These are phyloP conservation scores for Malassezia vespertilionis DNA, from an alignment of 1,284 basidiomycete genomes.

Conservation along the genomic window DNA sequence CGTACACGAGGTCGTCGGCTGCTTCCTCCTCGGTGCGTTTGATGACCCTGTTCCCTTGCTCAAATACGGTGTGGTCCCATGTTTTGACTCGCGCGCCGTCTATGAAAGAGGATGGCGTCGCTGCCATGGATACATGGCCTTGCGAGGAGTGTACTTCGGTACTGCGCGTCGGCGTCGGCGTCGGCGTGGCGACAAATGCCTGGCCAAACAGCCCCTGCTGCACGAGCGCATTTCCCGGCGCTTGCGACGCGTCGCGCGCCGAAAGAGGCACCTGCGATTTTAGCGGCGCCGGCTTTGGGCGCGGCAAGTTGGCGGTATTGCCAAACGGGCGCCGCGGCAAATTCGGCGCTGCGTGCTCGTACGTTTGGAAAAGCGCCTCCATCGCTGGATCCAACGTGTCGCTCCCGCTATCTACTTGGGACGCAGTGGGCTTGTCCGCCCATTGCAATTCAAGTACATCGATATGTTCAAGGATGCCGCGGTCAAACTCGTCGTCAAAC, in stretches of 20 bases:
- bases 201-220: constrained; percentile 18
- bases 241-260: constrained; percentile 18
- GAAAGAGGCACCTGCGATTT: constrained; percentile 14
- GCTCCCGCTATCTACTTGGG: too few relatives aligned
- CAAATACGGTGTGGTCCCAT: constrained; percentile 13
- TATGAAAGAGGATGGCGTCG: background rate
- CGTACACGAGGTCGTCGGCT: background rate
- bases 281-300: too few relatives aligned
- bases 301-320: too few relatives aligned
- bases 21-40: background rate
- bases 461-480: background rate
- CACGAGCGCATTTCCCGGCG: constrained; percentile 4
- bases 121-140: constrained; percentile 10
- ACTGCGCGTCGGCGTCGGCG: constrained; percentile 10
- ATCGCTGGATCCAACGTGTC: constrained; percentile 7
- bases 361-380: constrained; percentile 3
- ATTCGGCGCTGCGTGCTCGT: constrained; percentile 27
- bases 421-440: background rate
- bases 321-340: background rate
- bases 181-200: constrained; percentile 2
- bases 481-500: constrained; percentile 19
- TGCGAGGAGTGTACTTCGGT: constrained; percentile 6
- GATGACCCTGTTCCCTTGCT: constrained; percentile 7
- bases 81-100: constrained; percentile 5
- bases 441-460: background rate